Conservation (phyloP, 2,329 filamentous ascomycete genomes). For the Alternaria longipes region DNA sequence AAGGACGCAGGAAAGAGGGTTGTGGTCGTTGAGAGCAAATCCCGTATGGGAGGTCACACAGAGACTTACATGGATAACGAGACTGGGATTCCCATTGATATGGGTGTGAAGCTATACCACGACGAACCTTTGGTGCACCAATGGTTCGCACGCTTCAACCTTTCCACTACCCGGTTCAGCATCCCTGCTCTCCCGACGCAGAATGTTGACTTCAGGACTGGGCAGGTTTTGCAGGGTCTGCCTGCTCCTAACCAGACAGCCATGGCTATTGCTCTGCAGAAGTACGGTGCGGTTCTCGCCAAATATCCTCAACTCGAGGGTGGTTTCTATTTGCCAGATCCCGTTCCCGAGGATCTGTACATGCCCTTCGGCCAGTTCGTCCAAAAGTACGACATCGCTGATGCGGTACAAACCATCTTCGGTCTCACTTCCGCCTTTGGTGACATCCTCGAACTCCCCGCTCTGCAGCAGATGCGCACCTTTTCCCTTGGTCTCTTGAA, state of each 20-base stretch:
- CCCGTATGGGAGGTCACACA: constrained; percentile 58
- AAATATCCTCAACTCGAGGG: constrained; percentile 25
- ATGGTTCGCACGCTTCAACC: constrained; percentile 25
- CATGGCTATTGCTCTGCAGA: constrained; percentile 20
- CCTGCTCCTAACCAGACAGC: constrained; percentile 20
- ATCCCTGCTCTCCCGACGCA: neutral
- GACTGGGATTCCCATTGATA: constrained; percentile 45
- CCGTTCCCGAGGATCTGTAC: constrained; percentile 59
- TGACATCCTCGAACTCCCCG: constrained; percentile 55
- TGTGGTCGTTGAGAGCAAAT: constrained; percentile 52
- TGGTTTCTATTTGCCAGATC: constrained; percentile 58
- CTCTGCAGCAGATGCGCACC: constrained; percentile 40
- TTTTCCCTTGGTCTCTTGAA: constrained; percentile 15
- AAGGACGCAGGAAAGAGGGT: constrained; percentile 50
- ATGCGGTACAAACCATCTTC: constrained; percentile 53
- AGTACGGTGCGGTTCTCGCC: constrained; percentile 39
- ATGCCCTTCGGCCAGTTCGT: constrained; percentile 61
- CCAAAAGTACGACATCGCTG: constrained; percentile 58
- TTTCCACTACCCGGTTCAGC: neutral
- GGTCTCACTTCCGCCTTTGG: constrained; percentile 26
- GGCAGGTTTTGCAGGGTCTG: constrained; percentile 15
- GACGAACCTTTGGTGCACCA: constrained; percentile 51
- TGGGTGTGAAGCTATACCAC: constrained; percentile 50
- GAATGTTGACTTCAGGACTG: constrained; percentile 46
- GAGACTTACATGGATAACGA: constrained; percentile 56